These are phyloP conservation scores for Candida orba DNA, from an alignment of 805 yeast genomes.

Conservation along the genomic window DNA sequence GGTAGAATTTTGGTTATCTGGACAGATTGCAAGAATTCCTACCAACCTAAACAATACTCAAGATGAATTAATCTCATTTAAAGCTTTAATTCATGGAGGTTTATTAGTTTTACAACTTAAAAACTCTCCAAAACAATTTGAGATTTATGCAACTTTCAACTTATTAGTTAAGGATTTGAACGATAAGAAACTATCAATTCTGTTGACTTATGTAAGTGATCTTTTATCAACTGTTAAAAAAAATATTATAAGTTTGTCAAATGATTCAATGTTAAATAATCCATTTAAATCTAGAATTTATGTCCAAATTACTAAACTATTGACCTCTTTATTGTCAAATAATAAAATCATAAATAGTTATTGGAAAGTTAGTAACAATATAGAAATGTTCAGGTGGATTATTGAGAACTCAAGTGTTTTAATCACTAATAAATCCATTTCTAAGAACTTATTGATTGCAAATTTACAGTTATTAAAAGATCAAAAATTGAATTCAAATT, in stretches of 20 bases:
- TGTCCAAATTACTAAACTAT: constrained; percentile 19
- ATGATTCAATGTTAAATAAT: constrained; percentile 2
- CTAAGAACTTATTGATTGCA: constrained; percentile 21
- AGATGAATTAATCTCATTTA: constrained; percentile 13
- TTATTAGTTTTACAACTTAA: constrained; percentile 8
- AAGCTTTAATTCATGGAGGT: constrained; percentile 18
- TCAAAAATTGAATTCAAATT: constrained; percentile 8
- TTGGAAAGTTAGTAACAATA: constrained; percentile 7
- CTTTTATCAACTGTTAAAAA: constrained; percentile 6
- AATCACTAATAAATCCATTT: constrained; percentile 9
- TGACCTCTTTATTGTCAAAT: constrained; percentile 13
- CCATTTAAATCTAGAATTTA: constrained; percentile 20
- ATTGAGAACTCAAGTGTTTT: constrained; percentile 10
- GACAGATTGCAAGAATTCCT: constrained; percentile 18
- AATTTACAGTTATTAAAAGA: constrained; percentile 21
- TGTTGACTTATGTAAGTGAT: constrained; percentile 5
- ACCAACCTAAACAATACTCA: neutral
- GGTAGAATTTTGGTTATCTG: constrained; percentile 21
- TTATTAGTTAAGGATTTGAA: constrained; percentile 16
- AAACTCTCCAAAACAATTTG: constrained; percentile 17
- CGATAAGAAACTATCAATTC: constrained; percentile 8
- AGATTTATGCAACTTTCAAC: constrained; percentile 21
- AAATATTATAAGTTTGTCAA: constrained; percentile 9
- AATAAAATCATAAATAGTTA: constrained; percentile 2
- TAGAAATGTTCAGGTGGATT: constrained; percentile 12